Conservation (phyloP, 1,284 basidiomycete species). For the Tilletia setariae region DNA sequence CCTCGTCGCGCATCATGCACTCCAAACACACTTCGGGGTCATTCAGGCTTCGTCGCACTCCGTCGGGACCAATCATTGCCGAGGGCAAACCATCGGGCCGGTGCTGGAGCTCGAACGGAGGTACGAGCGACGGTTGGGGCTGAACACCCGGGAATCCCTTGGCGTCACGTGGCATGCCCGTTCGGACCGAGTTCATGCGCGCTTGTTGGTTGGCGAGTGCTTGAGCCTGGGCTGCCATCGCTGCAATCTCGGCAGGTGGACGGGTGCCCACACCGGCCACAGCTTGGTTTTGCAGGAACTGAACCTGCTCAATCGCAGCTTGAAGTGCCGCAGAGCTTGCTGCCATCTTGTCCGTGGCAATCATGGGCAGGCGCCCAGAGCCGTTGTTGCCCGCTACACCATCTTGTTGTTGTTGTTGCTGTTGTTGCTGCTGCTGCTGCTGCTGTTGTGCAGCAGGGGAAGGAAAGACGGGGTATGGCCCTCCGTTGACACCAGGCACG, state of each 20-base stretch:
- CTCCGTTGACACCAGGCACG: conserved; percentile 38
- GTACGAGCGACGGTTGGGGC: conserved; percentile 48
- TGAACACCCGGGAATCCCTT: conserved; percentile 41
- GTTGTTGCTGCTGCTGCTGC: conserved; percentile 7
- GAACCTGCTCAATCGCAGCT: conserved; percentile 5
- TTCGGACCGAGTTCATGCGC: background rate
- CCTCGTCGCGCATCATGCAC: conserved; percentile 97
- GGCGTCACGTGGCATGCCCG: conserved; percentile 14
- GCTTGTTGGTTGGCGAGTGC: conserved; percentile 6
- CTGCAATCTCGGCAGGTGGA: conserved; percentile 7
- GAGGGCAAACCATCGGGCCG: conserved; percentile 47
- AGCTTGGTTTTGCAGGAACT: conserved; percentile 9
- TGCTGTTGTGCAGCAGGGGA: conserved; percentile 15
- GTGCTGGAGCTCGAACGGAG: conserved; percentile 53
- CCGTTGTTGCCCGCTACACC: no score
- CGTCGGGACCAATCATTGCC: conserved; percentile 43
- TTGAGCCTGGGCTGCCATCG: conserved; percentile 9
- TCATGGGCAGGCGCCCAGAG: no score
- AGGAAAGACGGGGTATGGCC: conserved; percentile 44
- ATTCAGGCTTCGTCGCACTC: conserved; percentile 42
- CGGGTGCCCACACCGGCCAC: conserved; percentile 3
- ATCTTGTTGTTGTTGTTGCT: background rate
- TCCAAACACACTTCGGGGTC: conserved; percentile 82
- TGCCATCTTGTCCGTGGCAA: conserved; percentile 3
- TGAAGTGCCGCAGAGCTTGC: conserved; percentile 7